Evolutionary conservation across 352 stramenopile genomes (phyloP).

Genomic region (Phytophthora rubi): DNA sequence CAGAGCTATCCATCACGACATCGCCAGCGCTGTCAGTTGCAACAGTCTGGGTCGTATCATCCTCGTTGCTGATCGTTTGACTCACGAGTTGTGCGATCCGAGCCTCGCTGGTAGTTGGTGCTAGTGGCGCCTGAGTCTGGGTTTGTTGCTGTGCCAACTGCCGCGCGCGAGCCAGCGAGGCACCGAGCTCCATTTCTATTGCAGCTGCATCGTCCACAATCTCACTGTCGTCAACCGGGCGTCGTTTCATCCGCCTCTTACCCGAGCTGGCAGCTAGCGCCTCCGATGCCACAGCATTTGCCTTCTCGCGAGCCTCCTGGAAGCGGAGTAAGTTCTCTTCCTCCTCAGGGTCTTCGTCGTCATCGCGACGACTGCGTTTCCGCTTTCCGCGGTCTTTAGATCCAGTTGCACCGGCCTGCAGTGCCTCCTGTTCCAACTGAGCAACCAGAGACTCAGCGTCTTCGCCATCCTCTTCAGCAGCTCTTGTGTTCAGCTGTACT

Average conservation of each 20-base stretch:
- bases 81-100: conserved; percentile 66
- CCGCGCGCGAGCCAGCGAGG: conserved; percentile 73
- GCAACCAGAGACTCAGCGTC: conserved; percentile 49
- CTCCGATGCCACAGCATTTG: conserved; percentile 51
- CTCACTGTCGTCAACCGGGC: conserved; percentile 43
- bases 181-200: conserved; percentile 78
- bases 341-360: conserved; percentile 56
- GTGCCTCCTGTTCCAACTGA: conserved; percentile 71
- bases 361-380: conserved; percentile 30
- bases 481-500: conserved; percentile 21
- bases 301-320: conserved; percentile 72
- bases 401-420: conserved; percentile 27
- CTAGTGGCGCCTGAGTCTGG: conserved; percentile 12
- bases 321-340: conserved; percentile 65
- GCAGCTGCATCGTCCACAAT: conserved; percentile 57
- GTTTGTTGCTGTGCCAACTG: conserved; percentile 56
- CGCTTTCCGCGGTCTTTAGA: conserved; percentile 69
- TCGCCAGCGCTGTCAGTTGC: conserved; percentile 14
- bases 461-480: conserved; percentile 21
- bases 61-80: conserved; percentile 45
- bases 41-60: conserved; percentile 25
- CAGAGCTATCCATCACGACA: conserved; percentile 13
- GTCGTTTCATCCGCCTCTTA: conserved; percentile 53
- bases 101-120: conserved; percentile 49
- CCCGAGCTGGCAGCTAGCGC: conserved; percentile 42